These are phyloP conservation scores for Rutstroemia sp. DNA, from an alignment of 2,329 filamentous ascomycete species.

Conservation along the genomic window DNA sequence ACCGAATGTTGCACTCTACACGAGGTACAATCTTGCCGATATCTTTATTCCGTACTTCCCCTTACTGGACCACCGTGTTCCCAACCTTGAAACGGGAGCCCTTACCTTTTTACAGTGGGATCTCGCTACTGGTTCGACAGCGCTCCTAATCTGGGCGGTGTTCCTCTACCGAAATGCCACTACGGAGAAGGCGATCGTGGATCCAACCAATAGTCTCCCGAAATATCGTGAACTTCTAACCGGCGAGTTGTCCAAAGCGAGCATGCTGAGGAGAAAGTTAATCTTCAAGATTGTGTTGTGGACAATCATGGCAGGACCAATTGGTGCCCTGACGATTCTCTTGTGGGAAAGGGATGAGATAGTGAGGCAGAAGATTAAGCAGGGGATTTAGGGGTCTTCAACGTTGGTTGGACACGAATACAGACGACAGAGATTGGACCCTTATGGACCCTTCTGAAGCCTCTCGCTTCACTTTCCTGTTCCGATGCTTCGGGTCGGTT, in stretches of 20 bases:
- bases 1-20: constrained; percentile 26
- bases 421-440: not conserved
- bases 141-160: constrained; percentile 39
- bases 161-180: constrained; percentile 29
- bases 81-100: constrained; percentile 31
- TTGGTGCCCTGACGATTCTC: constrained; percentile 36
- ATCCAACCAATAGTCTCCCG: constrained; percentile 13
- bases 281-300: constrained; percentile 31
- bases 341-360: constrained; percentile 43
- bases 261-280: constrained; percentile 18
- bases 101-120: constrained; percentile 43
- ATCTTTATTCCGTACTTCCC: constrained; percentile 34
- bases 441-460: too few relatives aligned
- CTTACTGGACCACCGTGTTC: constrained; percentile 16
- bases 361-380: constrained; percentile 23
- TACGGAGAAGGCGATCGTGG: constrained; percentile 15
- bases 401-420: not conserved
- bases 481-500: too few relatives aligned
- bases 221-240: constrained; percentile 13
- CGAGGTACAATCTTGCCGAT: constrained; percentile 30
- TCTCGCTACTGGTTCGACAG: constrained; percentile 35
- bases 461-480: too few relatives aligned
- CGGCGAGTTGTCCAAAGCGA: constrained; percentile 19
- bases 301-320: constrained; percentile 35
- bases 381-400: constrained; percentile 14